Evolutionary conservation across 202 grass and related monocot genomes (phyloP).

Genomic region (Setaria italica): DNA sequence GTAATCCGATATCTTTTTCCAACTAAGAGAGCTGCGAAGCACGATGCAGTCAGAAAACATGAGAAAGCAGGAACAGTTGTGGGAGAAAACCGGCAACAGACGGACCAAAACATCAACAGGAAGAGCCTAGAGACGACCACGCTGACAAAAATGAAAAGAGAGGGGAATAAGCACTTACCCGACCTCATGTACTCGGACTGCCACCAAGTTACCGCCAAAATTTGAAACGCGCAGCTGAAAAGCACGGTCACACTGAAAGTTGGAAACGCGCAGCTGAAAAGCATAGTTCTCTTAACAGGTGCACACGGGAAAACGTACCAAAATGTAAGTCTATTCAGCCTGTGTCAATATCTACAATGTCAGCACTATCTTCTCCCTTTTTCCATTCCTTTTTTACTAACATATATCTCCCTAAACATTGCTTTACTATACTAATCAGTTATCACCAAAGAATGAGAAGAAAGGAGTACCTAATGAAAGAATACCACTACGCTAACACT

Average conservation of each 20-base stretch:
- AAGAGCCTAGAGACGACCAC: too few species aligned
- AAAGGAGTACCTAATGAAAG: slow-evolving; percentile 6
- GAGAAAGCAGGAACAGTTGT: neutral
- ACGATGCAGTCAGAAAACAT: neutral
- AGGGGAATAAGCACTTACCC: too few species aligned
- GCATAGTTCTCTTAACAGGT: neutral
- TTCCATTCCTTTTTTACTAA: neutral
- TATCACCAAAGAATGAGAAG: neutral
- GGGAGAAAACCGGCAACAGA: neutral
- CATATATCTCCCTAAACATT: slow-evolving; percentile 34
- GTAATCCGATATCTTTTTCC: too few species aligned
- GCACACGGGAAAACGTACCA: neutral
- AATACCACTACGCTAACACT: slow-evolving; percentile 26
- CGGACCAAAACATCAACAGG: too few species aligned
- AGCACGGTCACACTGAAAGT: neutral
- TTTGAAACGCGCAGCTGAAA: neutral
- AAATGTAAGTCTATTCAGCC: slow-evolving; percentile 13
- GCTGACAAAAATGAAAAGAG: too few species aligned
- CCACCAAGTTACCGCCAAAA: neutral
- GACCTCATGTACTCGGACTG: too few species aligned
- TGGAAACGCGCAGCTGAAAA: neutral
- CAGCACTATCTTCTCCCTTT: slow-evolving; percentile 18
- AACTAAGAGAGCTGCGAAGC: too few species aligned
- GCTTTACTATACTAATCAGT: slow-evolving; percentile 10
- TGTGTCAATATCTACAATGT: slow-evolving; percentile 35